These are phyloP conservation scores for Exutisphaerella laricina DNA, from an alignment of 2,329 filamentous ascomycete genomes.

Conservation along the genomic window DNA sequence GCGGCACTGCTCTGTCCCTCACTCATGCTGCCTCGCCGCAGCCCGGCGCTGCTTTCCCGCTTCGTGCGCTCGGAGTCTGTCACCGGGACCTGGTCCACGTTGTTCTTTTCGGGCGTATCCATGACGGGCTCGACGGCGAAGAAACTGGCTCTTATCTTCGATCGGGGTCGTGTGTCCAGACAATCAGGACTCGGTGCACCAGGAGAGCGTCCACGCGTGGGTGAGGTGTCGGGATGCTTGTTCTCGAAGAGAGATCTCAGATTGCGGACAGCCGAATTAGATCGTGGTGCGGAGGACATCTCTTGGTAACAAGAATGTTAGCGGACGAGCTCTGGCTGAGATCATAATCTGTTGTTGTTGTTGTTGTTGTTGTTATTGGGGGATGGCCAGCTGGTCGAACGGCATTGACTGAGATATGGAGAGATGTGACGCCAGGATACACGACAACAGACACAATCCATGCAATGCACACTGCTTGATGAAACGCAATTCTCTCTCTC, in stretches of 20 bases:
- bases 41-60: constrained; percentile 21
- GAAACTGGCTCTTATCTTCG: constrained; percentile 46
- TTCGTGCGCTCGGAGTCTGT: constrained; percentile 15
- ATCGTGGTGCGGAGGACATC: constrained; percentile 40
- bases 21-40: constrained; percentile 37
- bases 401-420: not conserved
- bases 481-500: too few relatives aligned
- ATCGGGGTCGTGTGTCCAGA: constrained; percentile 29
- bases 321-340: constrained; percentile 9
- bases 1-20: constrained; percentile 32
- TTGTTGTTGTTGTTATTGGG: not conserved
- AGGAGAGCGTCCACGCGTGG: constrained; percentile 40
- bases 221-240: constrained; percentile 31
- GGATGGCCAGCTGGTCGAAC: not conserved
- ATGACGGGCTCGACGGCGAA: constrained; percentile 40
- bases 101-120: constrained; percentile 8
- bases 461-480: too few relatives aligned
- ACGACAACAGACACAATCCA: too few relatives aligned
- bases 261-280: constrained; percentile 42
- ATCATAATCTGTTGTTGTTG: too few relatives aligned
- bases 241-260: constrained; percentile 48
- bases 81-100: constrained; percentile 10
- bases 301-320: constrained; percentile 30
- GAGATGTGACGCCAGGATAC: constrained; percentile 5
- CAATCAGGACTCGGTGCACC: constrained; percentile 27